Percentiles rank a stretch among this genome's conserved stretches.
These are phyloP conservation scores for Geotrichum cucujoidarum DNA, from an alignment of 1,139 yeast species.

Conservation along the genomic window DNA sequence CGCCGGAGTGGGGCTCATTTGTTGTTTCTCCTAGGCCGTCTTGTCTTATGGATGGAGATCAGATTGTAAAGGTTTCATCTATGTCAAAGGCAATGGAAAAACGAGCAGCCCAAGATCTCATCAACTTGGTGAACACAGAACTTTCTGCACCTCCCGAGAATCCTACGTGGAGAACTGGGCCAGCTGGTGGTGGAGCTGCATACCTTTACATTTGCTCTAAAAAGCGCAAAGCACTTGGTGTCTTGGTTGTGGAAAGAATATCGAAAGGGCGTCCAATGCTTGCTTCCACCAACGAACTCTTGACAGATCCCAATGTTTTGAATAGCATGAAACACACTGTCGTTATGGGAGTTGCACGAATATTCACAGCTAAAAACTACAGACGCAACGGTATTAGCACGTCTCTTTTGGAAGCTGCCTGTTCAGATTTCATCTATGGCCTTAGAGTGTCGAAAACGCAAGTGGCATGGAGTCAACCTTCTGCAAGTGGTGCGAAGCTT, in stretches of 20 bases:
- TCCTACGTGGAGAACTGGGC: slow-evolving; percentile 41
- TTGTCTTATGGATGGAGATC: slow-evolving; percentile 18
- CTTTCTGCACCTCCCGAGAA: slow-evolving; percentile 55
- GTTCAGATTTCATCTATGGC: slow-evolving; percentile 50
- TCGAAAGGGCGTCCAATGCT: slow-evolving; percentile 47
- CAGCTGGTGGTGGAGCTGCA: slow-evolving; percentile 35
- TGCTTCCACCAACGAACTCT: slow-evolving; percentile 35
- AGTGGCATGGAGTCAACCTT: slow-evolving; percentile 70
- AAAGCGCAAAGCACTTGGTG: slow-evolving; percentile 46
- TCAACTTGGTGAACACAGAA: slow-evolving; percentile 54
- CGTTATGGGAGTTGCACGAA: slow-evolving; percentile 56
- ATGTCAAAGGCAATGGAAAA: slow-evolving; percentile 31
- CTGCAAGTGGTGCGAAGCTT: slow-evolving; percentile 53
- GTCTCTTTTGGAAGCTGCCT: slow-evolving; percentile 42
- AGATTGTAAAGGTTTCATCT: slow-evolving; percentile 34
- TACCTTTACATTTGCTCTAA: slow-evolving; percentile 47
- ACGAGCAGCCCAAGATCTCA: slow-evolving; percentile 37
- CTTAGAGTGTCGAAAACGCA: slow-evolving; percentile 40
- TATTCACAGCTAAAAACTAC: slow-evolving; percentile 56
- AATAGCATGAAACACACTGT: slow-evolving; percentile 1
- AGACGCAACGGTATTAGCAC: slow-evolving; percentile 50
- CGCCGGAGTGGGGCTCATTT: slow-evolving; percentile 36
- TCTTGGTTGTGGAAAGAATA: slow-evolving; percentile 45
- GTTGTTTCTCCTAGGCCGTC: slow-evolving; percentile 9
- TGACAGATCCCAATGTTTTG: slow-evolving; percentile 36